phyloP scores from a whole-genome alignment of 345 rosid genomes.

The Pistacia vera region DNA sequence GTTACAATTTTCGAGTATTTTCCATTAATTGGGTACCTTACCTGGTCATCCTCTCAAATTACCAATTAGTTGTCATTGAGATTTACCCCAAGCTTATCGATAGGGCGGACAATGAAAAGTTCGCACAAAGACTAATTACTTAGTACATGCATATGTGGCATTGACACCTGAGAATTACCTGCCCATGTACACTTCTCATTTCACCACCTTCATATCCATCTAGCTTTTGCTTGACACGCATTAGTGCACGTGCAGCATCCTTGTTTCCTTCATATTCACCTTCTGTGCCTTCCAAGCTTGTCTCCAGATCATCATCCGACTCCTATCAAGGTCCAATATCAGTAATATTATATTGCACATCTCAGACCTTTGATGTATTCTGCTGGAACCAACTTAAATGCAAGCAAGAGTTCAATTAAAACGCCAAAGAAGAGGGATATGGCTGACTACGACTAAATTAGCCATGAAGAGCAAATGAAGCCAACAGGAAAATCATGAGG shows the following conservation, averaged over 20 bases:
- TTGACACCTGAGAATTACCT: constrained; percentile 47
- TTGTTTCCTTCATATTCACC: constrained; percentile 88
- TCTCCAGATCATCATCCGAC: constrained; percentile 61
- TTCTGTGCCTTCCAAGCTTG: constrained; percentile 65
- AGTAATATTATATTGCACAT: background rate
- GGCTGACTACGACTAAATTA: background rate
- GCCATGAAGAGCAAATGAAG: background rate
- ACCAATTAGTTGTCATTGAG: background rate
- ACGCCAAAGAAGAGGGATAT: background rate
- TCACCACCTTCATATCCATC: constrained; percentile 99
- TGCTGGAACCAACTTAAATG: background rate
- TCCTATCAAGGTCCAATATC: constrained; percentile 47
- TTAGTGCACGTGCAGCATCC: constrained; percentile 90
- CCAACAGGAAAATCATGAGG: background rate
- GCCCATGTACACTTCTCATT: constrained; percentile 90
- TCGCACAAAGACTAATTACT: background rate
- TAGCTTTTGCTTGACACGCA: constrained; percentile 93
- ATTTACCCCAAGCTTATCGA: background rate
- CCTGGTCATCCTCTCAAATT: background rate
- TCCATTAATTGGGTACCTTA: background rate
- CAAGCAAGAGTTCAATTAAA: background rate
- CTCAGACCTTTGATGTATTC: background rate
- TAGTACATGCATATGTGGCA: background rate
- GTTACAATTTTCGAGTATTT: too few relatives aligned
- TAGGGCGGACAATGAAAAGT: background rate